Percentiles rank a stretch among this genome's conserved stretches.
Conservation (phyloP, 164 flowering plant species). For the Platanus orientalis region DNA sequence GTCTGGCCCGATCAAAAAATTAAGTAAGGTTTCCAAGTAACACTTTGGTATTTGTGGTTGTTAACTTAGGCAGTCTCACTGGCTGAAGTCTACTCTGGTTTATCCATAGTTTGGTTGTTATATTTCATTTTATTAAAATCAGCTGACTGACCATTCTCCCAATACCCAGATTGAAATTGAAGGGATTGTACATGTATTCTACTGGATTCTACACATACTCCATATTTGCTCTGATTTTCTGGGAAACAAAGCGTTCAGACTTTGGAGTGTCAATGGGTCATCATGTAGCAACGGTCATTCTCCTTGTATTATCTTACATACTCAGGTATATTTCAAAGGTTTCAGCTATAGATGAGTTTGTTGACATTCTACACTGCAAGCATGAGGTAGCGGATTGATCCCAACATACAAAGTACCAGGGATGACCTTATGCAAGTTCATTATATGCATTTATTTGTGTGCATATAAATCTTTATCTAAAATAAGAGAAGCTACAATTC, state of each 20-base stretch:
- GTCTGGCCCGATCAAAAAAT: slow-evolving; percentile 87
- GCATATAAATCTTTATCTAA: too few relatives aligned
- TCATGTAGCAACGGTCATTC: slow-evolving; percentile 74
- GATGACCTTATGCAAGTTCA: too few relatives aligned
- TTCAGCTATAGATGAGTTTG: neutral
- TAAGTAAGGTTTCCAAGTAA: slow-evolving; percentile 50
- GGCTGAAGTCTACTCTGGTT: neutral
- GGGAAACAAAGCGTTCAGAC: slow-evolving; percentile 98
- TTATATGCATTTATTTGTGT: neutral
- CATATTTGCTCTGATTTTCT: slow-evolving; percentile 82
- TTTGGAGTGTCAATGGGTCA: slow-evolving; percentile 93
- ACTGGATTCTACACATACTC: slow-evolving; percentile 92
- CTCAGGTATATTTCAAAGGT: slow-evolving; percentile 41
- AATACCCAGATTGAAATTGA: slow-evolving; percentile 66
- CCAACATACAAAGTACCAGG: neutral
- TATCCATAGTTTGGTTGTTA: slow-evolving; percentile 2
- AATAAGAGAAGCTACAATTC: too few relatives aligned
- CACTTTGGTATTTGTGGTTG: neutral
- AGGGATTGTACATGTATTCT: slow-evolving; percentile 71
- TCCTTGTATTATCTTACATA: slow-evolving; percentile 76
- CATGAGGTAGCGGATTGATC: neutral
- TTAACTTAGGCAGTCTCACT: neutral
- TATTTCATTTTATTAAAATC: neutral
- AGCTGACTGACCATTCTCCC: slow-evolving; percentile 15
- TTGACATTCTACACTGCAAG: neutral